phyloP scores from a whole-genome alignment of 2,329 filamentous ascomycete genomes.

The Xylaria sp. region DNA sequence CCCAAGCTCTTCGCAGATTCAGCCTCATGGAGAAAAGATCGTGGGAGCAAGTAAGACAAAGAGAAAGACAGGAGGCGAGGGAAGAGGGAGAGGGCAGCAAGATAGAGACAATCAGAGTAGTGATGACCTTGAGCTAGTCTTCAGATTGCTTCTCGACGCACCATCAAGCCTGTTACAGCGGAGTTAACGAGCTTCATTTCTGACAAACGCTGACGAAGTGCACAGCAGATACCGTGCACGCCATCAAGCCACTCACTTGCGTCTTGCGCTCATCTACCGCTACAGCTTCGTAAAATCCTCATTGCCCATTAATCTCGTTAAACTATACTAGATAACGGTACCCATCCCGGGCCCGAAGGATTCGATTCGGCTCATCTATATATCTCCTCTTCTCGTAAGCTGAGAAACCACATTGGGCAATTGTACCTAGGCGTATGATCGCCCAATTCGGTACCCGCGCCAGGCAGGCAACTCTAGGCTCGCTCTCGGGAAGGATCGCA shows the following conservation, averaged over 20 bases:
- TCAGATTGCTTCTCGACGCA: too few species aligned
- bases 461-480: neutral
- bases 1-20: neutral
- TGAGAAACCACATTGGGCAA: neutral
- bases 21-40: neutral
- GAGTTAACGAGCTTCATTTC: neutral
- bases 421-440: neutral
- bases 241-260: neutral
- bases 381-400: neutral
- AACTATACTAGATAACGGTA: neutral
- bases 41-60: neutral
- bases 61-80: too few species aligned
- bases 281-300: neutral
- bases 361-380: neutral
- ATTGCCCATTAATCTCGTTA: conserved; percentile 17
- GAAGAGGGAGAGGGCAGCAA: too few species aligned
- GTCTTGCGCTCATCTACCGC: neutral
- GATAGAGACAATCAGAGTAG: too few species aligned
- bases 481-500: neutral
- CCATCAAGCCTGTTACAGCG: neutral
- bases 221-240: neutral
- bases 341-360: neutral
- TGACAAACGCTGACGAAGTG: neutral
- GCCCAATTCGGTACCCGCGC: neutral
- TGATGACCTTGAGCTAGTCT: too few species aligned